A percentile compares a stretch with the other conserved stretches of the same genome.
These are phyloP conservation scores for Deinandra increscens DNA, from an alignment of 129 eudicot species.

Conservation along the genomic window DNA sequence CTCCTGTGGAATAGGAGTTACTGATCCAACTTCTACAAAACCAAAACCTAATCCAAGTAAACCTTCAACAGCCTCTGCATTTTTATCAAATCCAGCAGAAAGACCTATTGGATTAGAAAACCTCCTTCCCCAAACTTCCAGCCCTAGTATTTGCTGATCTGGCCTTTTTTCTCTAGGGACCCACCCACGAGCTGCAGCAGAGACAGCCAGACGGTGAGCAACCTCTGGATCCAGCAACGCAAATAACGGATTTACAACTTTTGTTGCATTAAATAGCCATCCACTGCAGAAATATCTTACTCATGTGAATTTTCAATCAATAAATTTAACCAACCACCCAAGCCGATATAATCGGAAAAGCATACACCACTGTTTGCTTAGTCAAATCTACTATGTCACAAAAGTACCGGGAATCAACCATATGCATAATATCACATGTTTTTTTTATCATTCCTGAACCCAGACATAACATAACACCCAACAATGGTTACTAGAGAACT, in stretches of 20 bases:
- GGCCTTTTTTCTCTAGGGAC: slow-evolving; percentile 91
- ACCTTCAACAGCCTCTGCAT: slow-evolving; percentile 98
- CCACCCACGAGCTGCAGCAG: slow-evolving; percentile 99
- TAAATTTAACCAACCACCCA: not conserved
- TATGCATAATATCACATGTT: not conserved
- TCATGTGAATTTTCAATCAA: slow-evolving; percentile 15
- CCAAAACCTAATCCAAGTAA: slow-evolving; percentile 96
- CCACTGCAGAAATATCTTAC: slow-evolving; percentile 63
- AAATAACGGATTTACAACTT: slow-evolving; percentile 89
- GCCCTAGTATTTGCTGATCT: slow-evolving; percentile 68
- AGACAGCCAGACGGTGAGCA: slow-evolving; percentile 81
- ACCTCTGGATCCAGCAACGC: slow-evolving; percentile 90
- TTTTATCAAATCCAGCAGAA: slow-evolving; percentile 96
- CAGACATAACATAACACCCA: not conserved
- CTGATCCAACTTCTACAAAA: slow-evolving; percentile 95
- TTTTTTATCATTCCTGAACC: not conserved
- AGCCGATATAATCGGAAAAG: not conserved
- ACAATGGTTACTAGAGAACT: too few relatives aligned
- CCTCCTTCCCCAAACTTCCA: slow-evolving; percentile 96
- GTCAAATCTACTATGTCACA: too few relatives aligned
- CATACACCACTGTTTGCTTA: not conserved
- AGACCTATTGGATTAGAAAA: slow-evolving; percentile 95
- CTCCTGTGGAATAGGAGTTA: slow-evolving; percentile 94
- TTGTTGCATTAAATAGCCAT: slow-evolving; percentile 94
- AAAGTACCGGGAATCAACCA: not conserved